Evolutionary conservation across 805 yeast species (phyloP).

Genomic region (Candida odintsovae): DNA sequence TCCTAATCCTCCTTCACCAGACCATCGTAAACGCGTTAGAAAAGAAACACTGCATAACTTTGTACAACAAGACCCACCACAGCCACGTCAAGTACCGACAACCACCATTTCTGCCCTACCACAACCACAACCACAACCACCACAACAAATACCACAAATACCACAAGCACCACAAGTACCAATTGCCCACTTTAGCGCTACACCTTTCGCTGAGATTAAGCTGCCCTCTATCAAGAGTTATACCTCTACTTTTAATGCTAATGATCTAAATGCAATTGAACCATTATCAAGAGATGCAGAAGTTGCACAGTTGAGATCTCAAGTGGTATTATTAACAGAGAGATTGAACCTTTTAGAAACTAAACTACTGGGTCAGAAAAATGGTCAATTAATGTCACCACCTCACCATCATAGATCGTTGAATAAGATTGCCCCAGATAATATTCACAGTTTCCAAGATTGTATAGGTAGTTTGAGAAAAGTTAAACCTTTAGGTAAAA

Average conservation of each 20-base stretch:
- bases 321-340: constrained; percentile 10
- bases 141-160: too few relatives aligned
- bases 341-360: constrained; percentile 12
- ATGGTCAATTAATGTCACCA: background rate
- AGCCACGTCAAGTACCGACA: too few relatives aligned
- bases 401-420: background rate
- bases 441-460: constrained; percentile 1
- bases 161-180: too few relatives aligned
- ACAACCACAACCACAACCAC: too few relatives aligned
- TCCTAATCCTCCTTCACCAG: constrained; percentile 39
- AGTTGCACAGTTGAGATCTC: constrained; percentile 9
- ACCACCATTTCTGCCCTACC: background rate
- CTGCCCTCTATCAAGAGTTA: constrained; percentile 15
- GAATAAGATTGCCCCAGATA: background rate
- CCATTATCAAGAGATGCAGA: constrained; percentile 6
- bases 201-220: constrained; percentile 1
- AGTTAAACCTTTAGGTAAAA: background rate
- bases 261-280: background rate
- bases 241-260: constrained; percentile 13
- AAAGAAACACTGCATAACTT: constrained; percentile 8
- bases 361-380: background rate
- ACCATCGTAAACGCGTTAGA: constrained; percentile 23
- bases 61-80: background rate
- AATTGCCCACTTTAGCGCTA: background rate
- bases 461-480: constrained; percentile 5